Evolutionary conservation across 1,139 yeast genomes (phyloP).

Genomic region (Suhomyces ambrosiae): DNA sequence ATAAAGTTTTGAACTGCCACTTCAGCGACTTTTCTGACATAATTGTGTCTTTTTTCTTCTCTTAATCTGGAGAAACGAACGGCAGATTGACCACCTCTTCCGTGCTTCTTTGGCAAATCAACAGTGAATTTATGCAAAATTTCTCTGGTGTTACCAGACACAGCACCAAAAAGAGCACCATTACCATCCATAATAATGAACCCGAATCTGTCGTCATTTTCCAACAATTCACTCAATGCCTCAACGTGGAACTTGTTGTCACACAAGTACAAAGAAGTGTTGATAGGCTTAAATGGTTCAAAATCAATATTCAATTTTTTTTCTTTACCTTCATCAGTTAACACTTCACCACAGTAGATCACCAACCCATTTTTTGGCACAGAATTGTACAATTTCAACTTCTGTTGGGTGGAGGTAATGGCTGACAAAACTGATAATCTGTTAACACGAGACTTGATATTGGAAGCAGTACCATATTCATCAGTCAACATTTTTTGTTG

Average conservation of each 20-base stretch:
- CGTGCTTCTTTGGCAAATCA: constrained; percentile 98
- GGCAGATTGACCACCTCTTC: constrained; percentile 99
- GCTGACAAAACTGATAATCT: constrained; percentile 94
- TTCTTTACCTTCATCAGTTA: constrained; percentile 96
- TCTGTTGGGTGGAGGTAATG: constrained; percentile 96
- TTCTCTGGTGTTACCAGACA: constrained; percentile 95
- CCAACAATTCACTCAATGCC: constrained; percentile 89
- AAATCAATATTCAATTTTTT: constrained; percentile 92
- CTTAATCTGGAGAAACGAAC: constrained; percentile 97
- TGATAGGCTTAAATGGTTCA: constrained; percentile 97
- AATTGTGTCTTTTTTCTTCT: constrained; percentile 98
- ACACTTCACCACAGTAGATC: constrained; percentile 95
- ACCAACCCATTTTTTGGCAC: constrained; percentile 96
- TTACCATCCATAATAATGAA: constrained; percentile 99
- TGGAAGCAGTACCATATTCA: constrained; percentile 98
- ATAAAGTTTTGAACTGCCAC: constrained; percentile 97
- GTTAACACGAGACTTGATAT: constrained; percentile 95
- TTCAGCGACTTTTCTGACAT: constrained; percentile 97
- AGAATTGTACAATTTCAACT: constrained; percentile 81
- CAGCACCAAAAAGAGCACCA: constrained; percentile 95
- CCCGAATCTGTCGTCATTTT: constrained; percentile 94
- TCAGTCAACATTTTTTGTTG: constrained; percentile 92
- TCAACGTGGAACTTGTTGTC: constrained; percentile 98
- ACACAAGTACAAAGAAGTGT: constrained; percentile 92
- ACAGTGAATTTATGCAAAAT: constrained; percentile 94